These are phyloP conservation scores for Tritrichomonas foetus DNA, from an alignment of 208 protist genomes.

Conservation along the genomic window DNA sequence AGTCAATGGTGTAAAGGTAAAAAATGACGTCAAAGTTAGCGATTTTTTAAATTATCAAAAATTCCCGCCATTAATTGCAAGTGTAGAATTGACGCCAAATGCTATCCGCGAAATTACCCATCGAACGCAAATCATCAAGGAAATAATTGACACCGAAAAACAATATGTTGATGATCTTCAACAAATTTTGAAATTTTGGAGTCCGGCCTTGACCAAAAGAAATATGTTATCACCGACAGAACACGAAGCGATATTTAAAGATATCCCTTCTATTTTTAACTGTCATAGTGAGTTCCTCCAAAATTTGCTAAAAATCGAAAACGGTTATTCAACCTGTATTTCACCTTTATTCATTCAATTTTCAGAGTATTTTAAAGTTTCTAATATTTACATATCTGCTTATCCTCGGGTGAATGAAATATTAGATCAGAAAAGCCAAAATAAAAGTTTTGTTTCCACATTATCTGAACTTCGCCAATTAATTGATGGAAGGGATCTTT, in stretches of 20 bases:
- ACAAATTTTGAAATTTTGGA: background rate
- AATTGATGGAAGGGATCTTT: background rate
- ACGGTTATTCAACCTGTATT: too few species aligned
- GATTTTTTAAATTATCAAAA: too few species aligned
- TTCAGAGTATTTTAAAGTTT: background rate
- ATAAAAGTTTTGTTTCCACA: background rate
- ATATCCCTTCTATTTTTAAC: background rate
- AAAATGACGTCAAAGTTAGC: too few species aligned
- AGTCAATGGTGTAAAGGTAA: too few species aligned
- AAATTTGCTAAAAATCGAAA: background rate
- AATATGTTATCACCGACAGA: background rate
- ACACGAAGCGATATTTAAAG: background rate
- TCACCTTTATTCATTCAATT: too few species aligned
- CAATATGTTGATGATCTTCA: background rate
- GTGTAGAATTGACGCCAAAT: too few species aligned
- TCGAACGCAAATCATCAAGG: background rate
- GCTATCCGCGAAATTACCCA: background rate
- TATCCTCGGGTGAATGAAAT: background rate
- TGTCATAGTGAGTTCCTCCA: background rate
- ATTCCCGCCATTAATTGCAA: too few species aligned
- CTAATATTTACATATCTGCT: background rate
- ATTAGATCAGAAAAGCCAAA: background rate
- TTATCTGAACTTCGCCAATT: background rate
- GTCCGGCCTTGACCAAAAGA: background rate
- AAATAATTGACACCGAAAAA: slow-evolving; percentile 12